Base-by-base conservation (phyloP, 2,329 filamentous ascomycete genomes). In the Botrytis hyacinthi region DNA sequence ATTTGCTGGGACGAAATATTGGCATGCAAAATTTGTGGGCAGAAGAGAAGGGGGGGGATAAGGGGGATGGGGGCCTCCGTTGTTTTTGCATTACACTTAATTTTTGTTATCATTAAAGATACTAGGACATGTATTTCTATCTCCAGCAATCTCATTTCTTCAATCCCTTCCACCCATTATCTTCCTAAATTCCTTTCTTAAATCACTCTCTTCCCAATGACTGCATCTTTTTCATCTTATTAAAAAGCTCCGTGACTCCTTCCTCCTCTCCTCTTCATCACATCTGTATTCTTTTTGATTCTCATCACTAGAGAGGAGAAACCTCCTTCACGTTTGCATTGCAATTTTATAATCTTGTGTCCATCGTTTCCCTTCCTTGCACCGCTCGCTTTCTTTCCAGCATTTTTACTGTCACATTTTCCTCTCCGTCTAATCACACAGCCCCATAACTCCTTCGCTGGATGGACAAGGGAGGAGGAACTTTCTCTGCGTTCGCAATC, bases 391-490 rank as follows among this genome's bases (percentile, higher is more conserved):
- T 22, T 22, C 0, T 22, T 46, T 9, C 7, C 8, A 4, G 44
- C 8, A 7, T 22, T 22, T 46, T 22, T 9, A 7, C 18, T 20
- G 3, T 9, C 7, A 20, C 7, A 0, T 9, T 3, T 46, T 46
- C 18, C 7, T 46, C 18, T 7, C 8, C 2, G 1, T 46, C 8
- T 4, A 22, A 48, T 1, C 46, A 22, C 7, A 10, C 10, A 48
- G 20, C 1, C 8, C 2, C 3, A 8, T 4, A 22, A 22, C 7
- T 10, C 20, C 1, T 3, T 22, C 20, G 8, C 7, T 22, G 6
- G 6, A 0, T 4, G 6, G 44, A 1, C 2, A 7, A 22, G 0
- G 20, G 9, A 3, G 7, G 2, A 16, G 2, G 44, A 9, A 0
- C 0, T 46, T 46, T 22, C 18, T 46, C 44, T 3, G 44, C 44